phyloP scores from a whole-genome alignment of 148 eudicot genomes.

The Fagopyrum homotropicum region DNA sequence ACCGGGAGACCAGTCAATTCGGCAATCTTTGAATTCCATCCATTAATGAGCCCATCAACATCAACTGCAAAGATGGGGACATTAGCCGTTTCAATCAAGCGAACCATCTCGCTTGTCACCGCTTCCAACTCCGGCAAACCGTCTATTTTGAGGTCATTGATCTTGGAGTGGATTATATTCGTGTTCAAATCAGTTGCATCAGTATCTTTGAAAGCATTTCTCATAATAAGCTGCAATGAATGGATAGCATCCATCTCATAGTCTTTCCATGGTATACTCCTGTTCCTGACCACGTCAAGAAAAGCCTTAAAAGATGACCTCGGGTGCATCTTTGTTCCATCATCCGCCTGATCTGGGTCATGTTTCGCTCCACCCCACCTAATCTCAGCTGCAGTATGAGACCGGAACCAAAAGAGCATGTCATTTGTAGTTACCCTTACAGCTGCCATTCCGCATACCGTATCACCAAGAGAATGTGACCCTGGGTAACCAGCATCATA shows the following conservation, averaged over 20 bases:
- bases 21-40: conserved; percentile 87
- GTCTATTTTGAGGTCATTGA: conserved; percentile 59
- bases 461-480: conserved; percentile 59
- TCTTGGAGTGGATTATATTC: conserved; percentile 42
- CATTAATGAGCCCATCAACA: conserved; percentile 65
- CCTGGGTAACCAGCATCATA: conserved; percentile 89
- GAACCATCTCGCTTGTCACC: conserved; percentile 90
- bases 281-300: conserved; percentile 74
- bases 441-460: conserved; percentile 90
- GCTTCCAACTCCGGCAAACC: conserved; percentile 71
- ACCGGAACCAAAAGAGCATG: conserved; percentile 92
- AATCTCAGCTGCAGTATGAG: conserved; percentile 75
- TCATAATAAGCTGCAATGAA: conserved; percentile 83
- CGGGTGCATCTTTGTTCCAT: conserved; percentile 81
- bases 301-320: conserved; percentile 93
- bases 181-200: conserved; percentile 39
- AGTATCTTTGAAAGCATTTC: conserved; percentile 58
- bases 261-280: conserved; percentile 91
- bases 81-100: conserved; percentile 86
- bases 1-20: conserved; percentile 73
- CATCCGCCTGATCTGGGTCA: conserved; percentile 59
- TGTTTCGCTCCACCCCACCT: conserved; percentile 97
- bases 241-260: conserved; percentile 97
- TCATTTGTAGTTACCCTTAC: conserved; percentile 57
- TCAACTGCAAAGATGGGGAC: conserved; percentile 94